Percentiles rank a stretch among this genome's conserved stretches.
These are phyloP conservation scores for Leccinellum luteum DNA, from an alignment of 768 basidiomycete genomes.

Conservation along the genomic window DNA sequence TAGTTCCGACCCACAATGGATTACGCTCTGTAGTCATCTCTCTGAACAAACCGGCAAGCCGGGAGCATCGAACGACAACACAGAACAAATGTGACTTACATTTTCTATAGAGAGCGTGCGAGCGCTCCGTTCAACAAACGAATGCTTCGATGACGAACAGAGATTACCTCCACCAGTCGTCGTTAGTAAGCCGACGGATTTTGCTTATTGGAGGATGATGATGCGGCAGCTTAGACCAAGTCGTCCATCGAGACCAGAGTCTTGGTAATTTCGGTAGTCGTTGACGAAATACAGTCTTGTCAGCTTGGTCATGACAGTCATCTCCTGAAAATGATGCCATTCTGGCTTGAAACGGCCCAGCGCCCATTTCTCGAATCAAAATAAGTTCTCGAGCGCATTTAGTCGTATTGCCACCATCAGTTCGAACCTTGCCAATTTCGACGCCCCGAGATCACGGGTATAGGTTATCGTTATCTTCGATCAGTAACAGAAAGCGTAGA, in stretches of 20 bases:
- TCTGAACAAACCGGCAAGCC: background rate
- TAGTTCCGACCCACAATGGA: slow-evolving; percentile 22
- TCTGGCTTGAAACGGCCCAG: background rate
- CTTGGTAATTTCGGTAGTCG: background rate
- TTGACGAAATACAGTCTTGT: background rate
- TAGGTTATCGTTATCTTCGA: background rate
- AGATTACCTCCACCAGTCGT: background rate
- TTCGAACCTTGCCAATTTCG: background rate
- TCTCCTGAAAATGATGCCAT: slow-evolving; percentile 1
- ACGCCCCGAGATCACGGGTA: background rate
- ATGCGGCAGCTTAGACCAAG: background rate
- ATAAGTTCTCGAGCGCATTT: background rate
- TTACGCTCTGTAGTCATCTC: slow-evolving; percentile 34
- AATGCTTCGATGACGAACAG: background rate
- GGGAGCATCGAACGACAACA: background rate
- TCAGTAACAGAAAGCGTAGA: background rate
- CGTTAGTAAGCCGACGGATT: background rate
- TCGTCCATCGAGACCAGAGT: background rate
- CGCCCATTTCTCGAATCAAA: background rate
- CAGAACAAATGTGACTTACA: no score
- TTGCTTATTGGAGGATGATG: background rate
- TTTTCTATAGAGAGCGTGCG: background rate
- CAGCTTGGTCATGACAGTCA: background rate
- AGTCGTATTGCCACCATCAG: background rate
- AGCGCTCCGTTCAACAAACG: background rate